Percentiles rank a stretch among this genome's conserved stretches.
Conservation (phyloP, 2,329 filamentous ascomycete genomes). For the Claviceps monticola region DNA sequence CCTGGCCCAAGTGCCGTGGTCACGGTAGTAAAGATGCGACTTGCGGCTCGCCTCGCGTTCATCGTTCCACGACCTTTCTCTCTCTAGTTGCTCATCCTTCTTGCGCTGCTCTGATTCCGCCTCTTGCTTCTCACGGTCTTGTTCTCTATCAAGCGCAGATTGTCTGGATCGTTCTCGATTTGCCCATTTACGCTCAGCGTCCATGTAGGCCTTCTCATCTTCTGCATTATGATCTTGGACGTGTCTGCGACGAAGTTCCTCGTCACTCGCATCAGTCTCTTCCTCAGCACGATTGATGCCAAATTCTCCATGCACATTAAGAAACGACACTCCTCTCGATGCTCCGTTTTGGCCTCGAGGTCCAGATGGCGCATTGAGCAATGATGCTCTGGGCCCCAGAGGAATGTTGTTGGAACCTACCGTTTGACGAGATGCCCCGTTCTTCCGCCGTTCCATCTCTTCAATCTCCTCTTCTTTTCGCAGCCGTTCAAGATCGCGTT, state of each 20-base stretch:
- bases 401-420: constrained; percentile 45
- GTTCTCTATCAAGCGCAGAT: constrained; percentile 74
- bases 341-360: constrained; percentile 51
- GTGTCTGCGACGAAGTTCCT: constrained; percentile 64
- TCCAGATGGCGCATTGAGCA: constrained; percentile 61
- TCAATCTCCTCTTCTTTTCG: constrained; percentile 87
- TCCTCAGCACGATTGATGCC: constrained; percentile 61
- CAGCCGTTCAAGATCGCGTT: constrained; percentile 76
- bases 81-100: constrained; percentile 54
- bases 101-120: constrained; percentile 49
- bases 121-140: constrained; percentile 65
- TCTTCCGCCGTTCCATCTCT: constrained; percentile 65
- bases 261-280: constrained; percentile 75
- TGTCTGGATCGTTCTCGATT: constrained; percentile 76
- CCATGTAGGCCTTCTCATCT: constrained; percentile 65
- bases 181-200: constrained; percentile 80
- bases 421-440: constrained; percentile 47
- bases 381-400: constrained; percentile 24
- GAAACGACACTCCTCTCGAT: constrained; percentile 50
- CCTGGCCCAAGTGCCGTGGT: constrained; percentile 72
- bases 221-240: constrained; percentile 60
- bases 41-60: constrained; percentile 66
- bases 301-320: constrained; percentile 71
- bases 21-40: constrained; percentile 70
- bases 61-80: constrained; percentile 68